These are phyloP conservation scores for Pichia sp. DNA, from an alignment of 1,139 yeast genomes.

Conservation along the genomic window DNA sequence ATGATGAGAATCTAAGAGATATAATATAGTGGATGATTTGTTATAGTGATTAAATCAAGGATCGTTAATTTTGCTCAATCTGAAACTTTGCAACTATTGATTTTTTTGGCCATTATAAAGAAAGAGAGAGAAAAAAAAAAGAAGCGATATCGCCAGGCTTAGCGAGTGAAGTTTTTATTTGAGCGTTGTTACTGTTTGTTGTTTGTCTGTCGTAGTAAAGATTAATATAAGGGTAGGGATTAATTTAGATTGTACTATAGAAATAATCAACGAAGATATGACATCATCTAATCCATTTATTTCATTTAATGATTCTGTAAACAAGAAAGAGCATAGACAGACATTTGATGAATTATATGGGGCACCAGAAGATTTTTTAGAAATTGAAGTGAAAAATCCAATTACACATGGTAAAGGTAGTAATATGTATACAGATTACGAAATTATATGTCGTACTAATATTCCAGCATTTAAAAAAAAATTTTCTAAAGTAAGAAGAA, in stretches of 20 bases:
- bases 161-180: too few relatives aligned
- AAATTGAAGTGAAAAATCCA: constrained; percentile 80
- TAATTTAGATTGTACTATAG: too few relatives aligned
- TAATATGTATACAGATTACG: constrained; percentile 77
- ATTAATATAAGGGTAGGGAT: background rate
- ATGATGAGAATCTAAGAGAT: too few relatives aligned
- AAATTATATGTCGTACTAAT: constrained; percentile 77
- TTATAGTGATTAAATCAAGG: background rate
- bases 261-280: too few relatives aligned
- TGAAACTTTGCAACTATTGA: too few relatives aligned
- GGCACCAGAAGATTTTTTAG: constrained; percentile 91
- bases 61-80: too few relatives aligned
- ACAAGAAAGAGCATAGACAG: constrained; percentile 38
- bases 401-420: constrained; percentile 67
- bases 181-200: background rate
- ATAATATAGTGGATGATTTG: background rate
- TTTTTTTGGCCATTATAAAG: too few relatives aligned
- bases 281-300: constrained; percentile 26
- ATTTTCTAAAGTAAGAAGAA: constrained; percentile 65
- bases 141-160: too few relatives aligned
- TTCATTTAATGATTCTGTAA: constrained; percentile 23
- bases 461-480: constrained; percentile 79
- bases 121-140: too few relatives aligned
- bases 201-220: background rate
- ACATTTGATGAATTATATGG: constrained; percentile 81